Conservation (phyloP, 306 rosid genomes). For the Begonia peltatifolia region DNA sequence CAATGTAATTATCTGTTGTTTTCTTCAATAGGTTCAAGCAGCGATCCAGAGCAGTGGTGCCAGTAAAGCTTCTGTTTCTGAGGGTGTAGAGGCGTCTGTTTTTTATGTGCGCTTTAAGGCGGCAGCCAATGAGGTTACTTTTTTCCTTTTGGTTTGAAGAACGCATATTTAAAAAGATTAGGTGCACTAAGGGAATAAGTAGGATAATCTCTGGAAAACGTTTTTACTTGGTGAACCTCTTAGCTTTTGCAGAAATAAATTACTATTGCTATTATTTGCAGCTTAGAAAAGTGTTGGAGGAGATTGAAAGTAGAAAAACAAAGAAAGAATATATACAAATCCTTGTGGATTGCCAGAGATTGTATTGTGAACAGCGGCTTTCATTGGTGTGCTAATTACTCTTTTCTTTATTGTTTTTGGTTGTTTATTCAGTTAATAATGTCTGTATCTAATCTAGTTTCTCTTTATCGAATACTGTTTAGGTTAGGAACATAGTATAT, state of each 20-base stretch:
- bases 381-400: constrained; percentile 70
- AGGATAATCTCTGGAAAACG: constrained; percentile 3
- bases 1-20: constrained; percentile 3
- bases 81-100: constrained; percentile 97
- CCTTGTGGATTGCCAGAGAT: constrained; percentile 85
- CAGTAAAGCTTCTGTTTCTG: constrained; percentile 64
- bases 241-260: constrained; percentile 10
- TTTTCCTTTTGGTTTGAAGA: constrained; percentile 6
- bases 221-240: constrained; percentile 10
- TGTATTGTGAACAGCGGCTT: constrained; percentile 90
- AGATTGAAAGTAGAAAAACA: constrained; percentile 88
- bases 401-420: constrained; percentile 4
- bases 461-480: constrained; percentile 18
- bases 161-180: constrained; percentile 2
- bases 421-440: too few species aligned
- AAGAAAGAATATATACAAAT: constrained; percentile 88
- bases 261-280: constrained; percentile 26
- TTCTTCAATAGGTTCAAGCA: constrained; percentile 65
- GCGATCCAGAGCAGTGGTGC: constrained; percentile 69
- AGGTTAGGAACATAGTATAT: constrained; percentile 83
- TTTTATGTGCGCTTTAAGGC: constrained; percentile 97
- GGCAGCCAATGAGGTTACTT: constrained; percentile 81
- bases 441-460: neutral
- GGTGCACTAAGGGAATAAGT: neutral
- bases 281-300: constrained; percentile 86